These are phyloP conservation scores for Aspergillus pseudonomiae DNA, from an alignment of 2,329 filamentous ascomycete species.

Conservation along the genomic window DNA sequence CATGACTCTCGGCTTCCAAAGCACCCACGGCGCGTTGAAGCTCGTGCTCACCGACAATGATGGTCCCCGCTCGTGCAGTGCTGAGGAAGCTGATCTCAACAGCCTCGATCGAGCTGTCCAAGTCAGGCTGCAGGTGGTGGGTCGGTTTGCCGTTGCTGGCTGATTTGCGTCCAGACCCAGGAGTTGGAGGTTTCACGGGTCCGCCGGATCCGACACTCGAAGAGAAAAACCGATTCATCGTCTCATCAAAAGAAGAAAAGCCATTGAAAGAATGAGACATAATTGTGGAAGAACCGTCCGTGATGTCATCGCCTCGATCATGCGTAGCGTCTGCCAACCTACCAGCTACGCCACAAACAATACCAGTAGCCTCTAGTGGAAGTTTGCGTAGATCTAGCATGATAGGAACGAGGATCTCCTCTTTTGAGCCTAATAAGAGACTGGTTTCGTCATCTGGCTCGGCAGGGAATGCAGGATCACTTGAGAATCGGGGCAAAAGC, in stretches of 20 bases:
- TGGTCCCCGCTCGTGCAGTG: conserved; percentile 84
- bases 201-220: conserved; percentile 19
- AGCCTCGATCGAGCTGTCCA: conserved; percentile 36
- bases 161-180: conserved; percentile 14
- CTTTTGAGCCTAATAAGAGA: conserved; percentile 73
- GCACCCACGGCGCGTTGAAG: conserved; percentile 73
- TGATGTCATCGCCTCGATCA: conserved; percentile 36
- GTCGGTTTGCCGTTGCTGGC: conserved; percentile 16
- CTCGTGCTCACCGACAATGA: conserved; percentile 79
- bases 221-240: conserved; percentile 15
- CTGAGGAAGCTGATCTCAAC: conserved; percentile 89
- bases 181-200: conserved; percentile 14
- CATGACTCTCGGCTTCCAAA: conserved; percentile 51
- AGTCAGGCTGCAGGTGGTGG: conserved; percentile 36
- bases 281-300: conserved; percentile 21
- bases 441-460: conserved; percentile 55
- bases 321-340: conserved; percentile 74
- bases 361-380: conserved; percentile 86
- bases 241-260: conserved; percentile 19
- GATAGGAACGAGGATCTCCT: conserved; percentile 76
- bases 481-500: conserved; percentile 66
- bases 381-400: conserved; percentile 81
- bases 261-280: conserved; percentile 22
- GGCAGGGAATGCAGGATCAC: conserved; percentile 55
- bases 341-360: conserved; percentile 91